Conservation (phyloP, 441 rosid species). For the Syzygium malaccense region DNA sequence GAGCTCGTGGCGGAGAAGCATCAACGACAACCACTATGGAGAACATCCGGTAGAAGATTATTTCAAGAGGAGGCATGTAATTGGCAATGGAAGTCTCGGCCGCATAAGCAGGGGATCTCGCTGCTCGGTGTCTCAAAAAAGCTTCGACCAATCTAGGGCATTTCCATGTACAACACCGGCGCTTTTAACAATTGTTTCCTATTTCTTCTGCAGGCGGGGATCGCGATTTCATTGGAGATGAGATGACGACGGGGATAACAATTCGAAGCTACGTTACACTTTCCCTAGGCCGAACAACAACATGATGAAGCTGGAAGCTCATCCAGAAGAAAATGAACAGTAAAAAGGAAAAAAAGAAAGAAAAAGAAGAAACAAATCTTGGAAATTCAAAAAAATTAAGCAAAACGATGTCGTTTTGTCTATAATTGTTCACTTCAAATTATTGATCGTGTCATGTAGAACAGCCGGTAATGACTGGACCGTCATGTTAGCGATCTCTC, state of each 20-base stretch:
- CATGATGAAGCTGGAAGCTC: not conserved
- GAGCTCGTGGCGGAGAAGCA: not conserved
- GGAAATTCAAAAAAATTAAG: too few relatives aligned
- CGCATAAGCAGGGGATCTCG: constrained; percentile 1
- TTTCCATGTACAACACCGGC: constrained; percentile 16
- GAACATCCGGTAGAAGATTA: not conserved
- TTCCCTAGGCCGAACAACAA: not conserved
- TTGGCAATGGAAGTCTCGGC: not conserved
- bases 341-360: too few relatives aligned
- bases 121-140: constrained; percentile 1
- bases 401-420: too few relatives aligned
- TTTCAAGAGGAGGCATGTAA: not conserved
- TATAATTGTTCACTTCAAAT: too few relatives aligned
- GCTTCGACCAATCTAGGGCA: constrained; percentile 23
- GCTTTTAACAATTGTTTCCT: not conserved
- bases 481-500: too few relatives aligned
- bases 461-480: too few relatives aligned
- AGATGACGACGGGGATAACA: not conserved
- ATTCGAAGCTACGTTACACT: not conserved
- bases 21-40: not conserved
- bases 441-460: too few relatives aligned
- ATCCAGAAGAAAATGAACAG: too few relatives aligned
- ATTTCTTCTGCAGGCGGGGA: not conserved
- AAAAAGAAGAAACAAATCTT: too few relatives aligned
- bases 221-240: not conserved